These are phyloP conservation scores for Anisodus tanguticus DNA, from an alignment of 257 asterid species.

Conservation along the genomic window DNA sequence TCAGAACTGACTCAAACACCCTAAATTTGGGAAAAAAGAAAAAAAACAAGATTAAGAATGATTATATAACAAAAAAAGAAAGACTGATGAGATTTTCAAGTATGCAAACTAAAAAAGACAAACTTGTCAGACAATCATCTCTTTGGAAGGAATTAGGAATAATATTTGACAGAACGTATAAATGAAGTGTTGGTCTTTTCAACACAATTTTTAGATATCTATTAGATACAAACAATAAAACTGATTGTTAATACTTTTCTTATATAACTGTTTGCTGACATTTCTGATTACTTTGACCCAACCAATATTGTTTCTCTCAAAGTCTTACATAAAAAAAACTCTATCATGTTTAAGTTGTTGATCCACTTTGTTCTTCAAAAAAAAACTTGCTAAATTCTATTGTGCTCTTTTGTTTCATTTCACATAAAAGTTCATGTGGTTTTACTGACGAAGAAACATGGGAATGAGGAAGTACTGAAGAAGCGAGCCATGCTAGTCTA, in stretches of 20 bases:
- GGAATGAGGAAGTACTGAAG: neutral
- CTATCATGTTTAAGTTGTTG: neutral
- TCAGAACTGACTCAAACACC: conserved; percentile 60
- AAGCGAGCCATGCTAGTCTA: neutral
- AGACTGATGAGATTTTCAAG: conserved; percentile 3
- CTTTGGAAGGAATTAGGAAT: neutral
- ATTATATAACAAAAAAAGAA: neutral
- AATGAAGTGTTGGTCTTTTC: neutral
- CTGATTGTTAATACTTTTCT: neutral
- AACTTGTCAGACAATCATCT: neutral
- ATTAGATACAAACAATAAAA: neutral
- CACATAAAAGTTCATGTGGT: neutral
- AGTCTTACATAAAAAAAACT: neutral
- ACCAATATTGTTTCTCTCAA: neutral
- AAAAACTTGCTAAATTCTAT: neutral
- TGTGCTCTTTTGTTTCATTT: neutral
- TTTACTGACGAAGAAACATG: neutral
- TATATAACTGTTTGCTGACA: neutral
- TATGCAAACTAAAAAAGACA: neutral
- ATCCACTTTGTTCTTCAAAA: neutral
- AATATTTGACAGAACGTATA: neutral
- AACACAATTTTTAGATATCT: conserved; percentile 10
- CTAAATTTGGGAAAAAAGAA: conserved; percentile 41
- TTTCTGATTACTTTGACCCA: conserved; percentile 14
- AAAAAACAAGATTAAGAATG: conserved; percentile 9